phyloP scores from a whole-genome alignment of 805 yeast species.

The Cyberlindnera amylophila region DNA sequence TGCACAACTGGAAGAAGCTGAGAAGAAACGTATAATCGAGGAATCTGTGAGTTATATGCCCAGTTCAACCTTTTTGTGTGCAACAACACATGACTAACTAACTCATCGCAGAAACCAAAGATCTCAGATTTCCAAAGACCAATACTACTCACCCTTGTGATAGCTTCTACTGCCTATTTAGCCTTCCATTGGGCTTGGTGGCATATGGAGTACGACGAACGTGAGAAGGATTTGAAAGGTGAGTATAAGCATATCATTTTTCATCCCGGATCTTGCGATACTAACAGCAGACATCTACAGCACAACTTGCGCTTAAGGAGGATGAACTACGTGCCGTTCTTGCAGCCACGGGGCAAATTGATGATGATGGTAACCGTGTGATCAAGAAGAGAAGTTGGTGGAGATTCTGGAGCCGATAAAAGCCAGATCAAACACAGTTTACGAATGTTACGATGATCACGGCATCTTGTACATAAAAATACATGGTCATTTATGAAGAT shows the following conservation, averaged over 20 bases:
- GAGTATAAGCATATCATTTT: slow-evolving; percentile 4
- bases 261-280: background rate
- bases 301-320: slow-evolving; percentile 12
- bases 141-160: slow-evolving; percentile 19
- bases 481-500: no score
- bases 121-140: slow-evolving; percentile 27
- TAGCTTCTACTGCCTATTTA: slow-evolving; percentile 24
- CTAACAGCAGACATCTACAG: slow-evolving; percentile 7
- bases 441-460: no score
- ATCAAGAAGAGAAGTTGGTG: background rate
- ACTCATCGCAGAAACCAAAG: slow-evolving; percentile 20
- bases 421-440: no score
- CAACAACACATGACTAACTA: slow-evolving; percentile 4
- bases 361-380: background rate
- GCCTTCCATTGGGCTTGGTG: slow-evolving; percentile 26
- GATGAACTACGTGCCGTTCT: slow-evolving; percentile 8
- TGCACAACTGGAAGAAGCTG: slow-evolving; percentile 19
- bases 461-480: no score
- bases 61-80: background rate
- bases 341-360: slow-evolving; percentile 2
- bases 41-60: slow-evolving; percentile 15
- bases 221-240: slow-evolving; percentile 22
- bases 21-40: slow-evolving; percentile 11
- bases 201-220: slow-evolving; percentile 20
- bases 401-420: background rate